Evolutionary conservation across 371 early-diverging fungal genomes (phyloP), one percentile per base, ranked within the genome.

Genomic region (Parasitella parasitica): DNA sequence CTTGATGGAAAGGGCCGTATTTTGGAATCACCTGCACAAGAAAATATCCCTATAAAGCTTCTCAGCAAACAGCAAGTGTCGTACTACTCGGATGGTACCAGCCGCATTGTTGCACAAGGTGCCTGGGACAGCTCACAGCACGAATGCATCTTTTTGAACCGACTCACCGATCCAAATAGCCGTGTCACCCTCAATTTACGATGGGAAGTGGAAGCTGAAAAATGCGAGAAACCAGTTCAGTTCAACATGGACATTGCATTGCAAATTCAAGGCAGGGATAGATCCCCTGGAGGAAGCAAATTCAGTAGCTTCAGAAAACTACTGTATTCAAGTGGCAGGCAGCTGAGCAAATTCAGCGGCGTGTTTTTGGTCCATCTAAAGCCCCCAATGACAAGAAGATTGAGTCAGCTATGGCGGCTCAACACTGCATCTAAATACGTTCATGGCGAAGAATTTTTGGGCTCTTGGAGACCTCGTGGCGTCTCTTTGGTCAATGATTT

Each of bases 41-140:
- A 81, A 28, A 84, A 81, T 39, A 76, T 85, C 6, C 64, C 80
- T 1, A 78, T 88, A 61, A 80, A 75, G 16, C 57, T 86, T n/a
- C 59, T 86, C 16, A 71, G 72, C 35, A 62, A 71, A 11, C 86
- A 84, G 57, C 69, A 70, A 13, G 77, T 82, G 3, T 67, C 67
- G 6, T 81, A 83, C 41, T 72, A 83, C 1, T 67, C 67, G 4
- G 88, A 90, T 54, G 90, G 90, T 3, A 89, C 88, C 0, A 84
- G 88, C 54, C 81, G 78, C 27, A 58, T 91, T 1, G 63, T 73
- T 16, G 81, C 85, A 6, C 77, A 82, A 18, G 86, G 86, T 9
- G 75, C 92, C 1, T 95, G 96, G 96, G 96, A 95, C 61, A 90
- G 91, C 20, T 89, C 91, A 0, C 78, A 92, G 9, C 92, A 93